Percentiles rank a stretch among this genome's conserved stretches.
Conservation (phyloP, 2,329 filamentous ascomycete species). For the Aspergillus sp. region DNA sequence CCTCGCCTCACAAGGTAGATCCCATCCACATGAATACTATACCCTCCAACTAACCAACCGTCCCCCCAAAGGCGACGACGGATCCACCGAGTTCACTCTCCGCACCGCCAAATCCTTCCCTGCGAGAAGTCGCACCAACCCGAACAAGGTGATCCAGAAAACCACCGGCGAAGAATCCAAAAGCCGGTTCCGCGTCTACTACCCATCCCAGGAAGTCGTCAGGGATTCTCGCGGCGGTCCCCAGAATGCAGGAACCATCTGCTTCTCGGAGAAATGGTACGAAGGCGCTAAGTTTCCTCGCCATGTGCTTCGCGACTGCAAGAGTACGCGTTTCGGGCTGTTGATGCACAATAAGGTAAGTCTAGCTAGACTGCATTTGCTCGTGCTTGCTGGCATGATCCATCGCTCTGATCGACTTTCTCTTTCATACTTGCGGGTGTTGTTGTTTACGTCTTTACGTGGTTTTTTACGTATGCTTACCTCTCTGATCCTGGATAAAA, state of each 20-base stretch:
- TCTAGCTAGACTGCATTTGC: too few relatives aligned
- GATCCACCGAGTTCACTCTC: slow-evolving; percentile 43
- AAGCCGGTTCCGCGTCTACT: slow-evolving; percentile 71
- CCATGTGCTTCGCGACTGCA: slow-evolving; percentile 70
- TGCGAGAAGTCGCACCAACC: slow-evolving; percentile 36
- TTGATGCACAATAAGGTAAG: slow-evolving; percentile 87
- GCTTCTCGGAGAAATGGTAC: slow-evolving; percentile 73
- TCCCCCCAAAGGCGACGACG: slow-evolving; percentile 45
- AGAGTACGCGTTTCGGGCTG: slow-evolving; percentile 67
- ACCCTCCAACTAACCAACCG: slow-evolving; percentile 1
- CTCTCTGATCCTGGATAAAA: background rate
- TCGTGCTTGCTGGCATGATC: background rate
- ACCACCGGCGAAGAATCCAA: slow-evolving; percentile 39
- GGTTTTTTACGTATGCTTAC: too few relatives aligned
- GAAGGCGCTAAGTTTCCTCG: slow-evolving; percentile 67
- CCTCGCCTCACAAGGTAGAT: slow-evolving; percentile 55
- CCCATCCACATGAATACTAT: background rate
- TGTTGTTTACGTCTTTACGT: too few relatives aligned
- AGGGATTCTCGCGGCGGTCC: slow-evolving; percentile 62
- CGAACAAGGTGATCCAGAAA: slow-evolving; percentile 42
- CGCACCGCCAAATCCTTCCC: slow-evolving; percentile 32
- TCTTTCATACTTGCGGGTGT: too few relatives aligned
- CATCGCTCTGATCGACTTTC: too few relatives aligned
- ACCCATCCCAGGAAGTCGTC: slow-evolving; percentile 73
- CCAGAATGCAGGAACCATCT: slow-evolving; percentile 76